Conservation (phyloP, 1,284 basidiomycete species). For the Heterobasidion parviporum region DNA sequence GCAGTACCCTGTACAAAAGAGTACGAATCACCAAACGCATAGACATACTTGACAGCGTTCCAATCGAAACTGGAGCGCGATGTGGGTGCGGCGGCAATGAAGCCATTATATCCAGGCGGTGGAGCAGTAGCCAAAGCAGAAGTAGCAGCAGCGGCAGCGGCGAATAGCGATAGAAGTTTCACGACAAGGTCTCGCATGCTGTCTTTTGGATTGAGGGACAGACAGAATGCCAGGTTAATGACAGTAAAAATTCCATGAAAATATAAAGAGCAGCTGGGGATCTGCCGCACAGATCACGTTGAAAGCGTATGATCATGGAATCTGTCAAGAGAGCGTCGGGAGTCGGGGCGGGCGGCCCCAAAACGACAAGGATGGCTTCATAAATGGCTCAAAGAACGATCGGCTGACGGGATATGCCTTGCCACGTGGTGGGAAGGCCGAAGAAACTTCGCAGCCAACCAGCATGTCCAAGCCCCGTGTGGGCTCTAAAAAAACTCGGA, state of each 20-base stretch:
- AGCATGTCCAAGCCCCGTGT: neutral
- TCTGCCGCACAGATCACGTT: neutral
- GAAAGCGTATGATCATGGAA: neutral
- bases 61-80: conserved; percentile 24
- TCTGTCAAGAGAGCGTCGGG: neutral
- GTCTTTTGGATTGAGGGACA: too few relatives aligned
- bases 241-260: too few relatives aligned
- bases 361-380: neutral
- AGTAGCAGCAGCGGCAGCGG: too few relatives aligned
- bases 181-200: too few relatives aligned
- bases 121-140: neutral
- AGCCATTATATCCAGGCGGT: neutral
- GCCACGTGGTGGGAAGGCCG: too few relatives aligned
- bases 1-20: conserved; percentile 43
- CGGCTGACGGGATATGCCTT: neutral
- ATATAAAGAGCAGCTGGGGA: too few relatives aligned
- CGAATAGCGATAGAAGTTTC: neutral
- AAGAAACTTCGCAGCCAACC: too few relatives aligned
- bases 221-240: too few relatives aligned
- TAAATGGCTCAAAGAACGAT: neutral
- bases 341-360: too few relatives aligned
- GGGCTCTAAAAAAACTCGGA: neutral
- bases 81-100: neutral
- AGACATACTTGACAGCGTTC: conserved; percentile 32
- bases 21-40: conserved; percentile 49